Evolutionary conservation across 2,329 filamentous ascomycete genomes (phyloP).

Genomic region (Cadophora sp.): DNA sequence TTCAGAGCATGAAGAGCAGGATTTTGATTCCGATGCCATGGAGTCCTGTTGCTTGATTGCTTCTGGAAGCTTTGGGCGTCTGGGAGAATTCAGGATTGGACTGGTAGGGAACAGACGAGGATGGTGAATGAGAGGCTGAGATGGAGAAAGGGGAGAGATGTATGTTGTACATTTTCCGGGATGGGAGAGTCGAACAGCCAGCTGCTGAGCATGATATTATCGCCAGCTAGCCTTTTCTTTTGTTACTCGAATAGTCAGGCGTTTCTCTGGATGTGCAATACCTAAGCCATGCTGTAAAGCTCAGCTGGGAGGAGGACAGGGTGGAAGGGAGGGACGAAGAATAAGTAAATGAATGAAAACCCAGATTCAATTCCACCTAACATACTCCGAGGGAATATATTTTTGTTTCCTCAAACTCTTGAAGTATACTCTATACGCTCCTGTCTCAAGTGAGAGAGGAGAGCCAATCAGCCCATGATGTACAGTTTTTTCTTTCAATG

Average conservation of each 20-base stretch:
- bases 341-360: background rate
- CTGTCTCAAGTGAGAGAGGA: too few relatives aligned
- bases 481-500: too few relatives aligned
- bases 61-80: background rate
- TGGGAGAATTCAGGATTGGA: too few relatives aligned
- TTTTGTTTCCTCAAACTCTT: too few relatives aligned
- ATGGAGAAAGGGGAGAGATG: background rate
- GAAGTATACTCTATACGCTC: too few relatives aligned
- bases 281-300: background rate
- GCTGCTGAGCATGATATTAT: conserved; percentile 11
- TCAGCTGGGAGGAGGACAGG: background rate
- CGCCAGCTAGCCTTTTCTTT: background rate
- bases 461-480: too few relatives aligned
- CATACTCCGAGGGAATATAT: too few relatives aligned
- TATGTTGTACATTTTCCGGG: conserved; percentile 4
- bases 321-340: background rate
- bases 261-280: conserved; percentile 17
- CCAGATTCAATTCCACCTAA: background rate
- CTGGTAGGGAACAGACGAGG: too few relatives aligned
- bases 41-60: conserved; percentile 76
- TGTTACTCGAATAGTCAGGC: conserved; percentile 4
- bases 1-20: conserved; percentile 94
- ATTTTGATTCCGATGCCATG: conserved; percentile 95
- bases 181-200: background rate
- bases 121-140: too few relatives aligned